Base-by-base conservation (phyloP, 495 filamentous ascomycete species). In the Lophiotrema nucula region DNA sequence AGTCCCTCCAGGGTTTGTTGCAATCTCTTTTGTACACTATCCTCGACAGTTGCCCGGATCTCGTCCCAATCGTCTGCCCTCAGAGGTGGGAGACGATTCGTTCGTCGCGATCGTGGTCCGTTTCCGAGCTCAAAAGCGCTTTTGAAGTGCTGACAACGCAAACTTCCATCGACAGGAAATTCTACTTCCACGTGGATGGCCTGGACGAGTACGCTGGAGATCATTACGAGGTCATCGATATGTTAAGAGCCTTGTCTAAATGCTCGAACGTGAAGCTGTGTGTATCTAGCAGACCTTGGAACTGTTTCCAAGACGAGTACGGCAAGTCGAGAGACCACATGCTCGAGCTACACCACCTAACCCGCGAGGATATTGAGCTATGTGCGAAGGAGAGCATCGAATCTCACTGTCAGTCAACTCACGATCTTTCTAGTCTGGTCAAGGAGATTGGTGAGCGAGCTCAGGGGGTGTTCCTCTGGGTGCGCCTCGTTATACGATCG, bases 1-100 rank as follows among this genome's bases (percentile, higher is more conserved):
- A 71, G 43, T 72, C 73, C 0, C 70, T 72, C 52, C 56, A 70
- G 28, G 77, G 77, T 1, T 64, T 79, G 12, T 47, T 77, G 1
- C 62, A 71, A 8, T 68, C 70, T 10, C 42, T 77, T 2, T 44
- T 79, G 1, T 73, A 67, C 28, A 60, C 78, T 42, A 21, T 45
- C 19, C 24, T 53, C 16, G 3, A 26, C 1, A 2, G 3, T 1
- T 1, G 0, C 68, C 49, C 63, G 75, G 50, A 65, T 79, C 31
- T 58, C 79, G n/a, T 8, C 24, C 0, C 19, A 53, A 42, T 56
- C 25, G 28, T 59, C 60, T 1, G 46, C 46, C 15, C 38, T 66
- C 1, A 60, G 64, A 25, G 28, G 31, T 2, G 11, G 3, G 8
- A 22, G 22, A 18, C 38, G 3, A 15, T 4, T 13, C 3, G 6